phyloP scores from a whole-genome alignment of 441 rosid species.

The Erysimum cheiri region DNA sequence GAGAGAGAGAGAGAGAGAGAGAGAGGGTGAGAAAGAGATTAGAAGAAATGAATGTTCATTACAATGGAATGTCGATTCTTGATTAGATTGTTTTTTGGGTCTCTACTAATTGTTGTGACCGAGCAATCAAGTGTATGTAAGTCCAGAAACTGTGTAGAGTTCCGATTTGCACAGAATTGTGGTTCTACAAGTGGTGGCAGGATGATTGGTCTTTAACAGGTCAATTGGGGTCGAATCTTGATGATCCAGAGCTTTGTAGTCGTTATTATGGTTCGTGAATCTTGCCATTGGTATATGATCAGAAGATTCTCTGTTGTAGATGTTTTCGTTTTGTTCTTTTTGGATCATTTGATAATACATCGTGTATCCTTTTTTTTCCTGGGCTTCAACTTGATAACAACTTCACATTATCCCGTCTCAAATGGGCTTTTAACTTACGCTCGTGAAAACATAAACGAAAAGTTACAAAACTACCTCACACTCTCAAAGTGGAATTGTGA shows the following conservation, averaged over 20 bases:
- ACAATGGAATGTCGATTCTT: constrained; percentile 20
- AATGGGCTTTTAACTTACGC: not conserved
- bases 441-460: not conserved
- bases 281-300: not conserved
- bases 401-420: not conserved
- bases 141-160: constrained; percentile 10
- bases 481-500: constrained; percentile 18
- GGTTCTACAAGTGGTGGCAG: not conserved
- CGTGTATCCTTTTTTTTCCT: not conserved
- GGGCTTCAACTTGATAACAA: not conserved
- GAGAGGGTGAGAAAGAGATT: not conserved
- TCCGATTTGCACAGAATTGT: constrained; percentile 10
- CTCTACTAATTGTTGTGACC: not conserved
- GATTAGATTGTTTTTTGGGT: not conserved
- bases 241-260: constrained; percentile 11
- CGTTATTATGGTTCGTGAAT: not conserved
- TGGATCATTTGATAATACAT: not conserved
- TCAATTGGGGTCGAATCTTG: not conserved
- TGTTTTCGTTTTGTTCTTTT: constrained; percentile 9
- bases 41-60: constrained; percentile 28
- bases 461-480: not conserved
- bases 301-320: constrained; percentile 1
- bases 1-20: too few relatives aligned
- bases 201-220: constrained; percentile 19
- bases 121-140: constrained; percentile 11